Evolutionary conservation across 768 basidiomycete genomes (phyloP).

Genomic region (Trametes cinnabarina): DNA sequence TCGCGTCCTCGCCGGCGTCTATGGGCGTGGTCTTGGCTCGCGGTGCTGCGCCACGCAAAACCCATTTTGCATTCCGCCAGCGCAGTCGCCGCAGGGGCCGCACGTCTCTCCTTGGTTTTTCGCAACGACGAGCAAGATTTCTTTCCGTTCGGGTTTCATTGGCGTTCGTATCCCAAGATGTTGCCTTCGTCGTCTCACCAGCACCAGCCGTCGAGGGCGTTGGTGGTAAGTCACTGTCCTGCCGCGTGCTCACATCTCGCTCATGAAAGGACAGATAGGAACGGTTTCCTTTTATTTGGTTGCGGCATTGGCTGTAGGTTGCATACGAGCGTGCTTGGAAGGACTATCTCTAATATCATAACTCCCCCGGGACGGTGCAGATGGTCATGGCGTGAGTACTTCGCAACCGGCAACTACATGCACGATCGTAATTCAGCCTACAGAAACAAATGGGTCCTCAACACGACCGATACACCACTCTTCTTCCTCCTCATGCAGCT

Average conservation of each 20-base stretch:
- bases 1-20: conserved; percentile 15
- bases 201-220: conserved; percentile 39
- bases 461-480: conserved; percentile 67
- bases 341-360: background rate
- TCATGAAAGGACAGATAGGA: conserved; percentile 46
- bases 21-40: background rate
- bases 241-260: background rate
- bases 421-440: conserved; percentile 6
- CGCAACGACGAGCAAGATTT: background rate
- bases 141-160: background rate
- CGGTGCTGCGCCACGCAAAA: conserved; percentile 8
- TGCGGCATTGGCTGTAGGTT: conserved; percentile 81
- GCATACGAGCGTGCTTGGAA: background rate
- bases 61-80: conserved; percentile 11
- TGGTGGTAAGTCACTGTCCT: conserved; percentile 40
- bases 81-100: conserved; percentile 2
- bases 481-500: conserved; percentile 88
- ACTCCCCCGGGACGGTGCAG: conserved; percentile 35
- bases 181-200: conserved; percentile 17
- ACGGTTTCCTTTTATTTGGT: conserved; percentile 86
- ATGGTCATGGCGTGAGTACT: conserved; percentile 83
- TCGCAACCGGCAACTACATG: background rate
- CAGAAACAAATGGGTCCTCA: conserved; percentile 92
- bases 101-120: background rate
- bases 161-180: conserved; percentile 2